Conservation (phyloP, 2,329 filamentous ascomycete genomes). For the Phoma herbarum region DNA sequence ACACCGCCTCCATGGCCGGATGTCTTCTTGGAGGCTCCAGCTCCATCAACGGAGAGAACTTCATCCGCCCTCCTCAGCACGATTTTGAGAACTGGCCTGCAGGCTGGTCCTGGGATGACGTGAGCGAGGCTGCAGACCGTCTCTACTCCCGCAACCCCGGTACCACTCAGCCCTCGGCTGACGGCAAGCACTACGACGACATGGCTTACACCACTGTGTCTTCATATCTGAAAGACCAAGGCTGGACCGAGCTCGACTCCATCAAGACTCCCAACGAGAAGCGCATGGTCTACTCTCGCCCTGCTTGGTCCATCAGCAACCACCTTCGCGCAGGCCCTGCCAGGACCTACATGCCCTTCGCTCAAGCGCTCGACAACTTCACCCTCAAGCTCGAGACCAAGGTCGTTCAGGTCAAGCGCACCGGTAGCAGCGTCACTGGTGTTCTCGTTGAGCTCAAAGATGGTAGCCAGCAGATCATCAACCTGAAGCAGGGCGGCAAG, state of each 20-base stretch:
- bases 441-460: constrained; percentile 45
- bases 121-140: constrained; percentile 28
- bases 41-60: constrained; percentile 64
- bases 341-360: constrained; percentile 33
- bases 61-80: constrained; percentile 59
- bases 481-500: constrained; percentile 60
- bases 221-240: constrained; percentile 26
- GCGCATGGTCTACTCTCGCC: constrained; percentile 29
- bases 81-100: constrained; percentile 32
- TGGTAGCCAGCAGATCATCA: constrained; percentile 70
- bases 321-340: constrained; percentile 33
- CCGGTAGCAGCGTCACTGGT: constrained; percentile 29
- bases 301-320: constrained; percentile 26
- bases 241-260: constrained; percentile 30
- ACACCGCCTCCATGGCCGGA: constrained; percentile 22
- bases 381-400: constrained; percentile 35
- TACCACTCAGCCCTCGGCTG: constrained; percentile 30
- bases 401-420: constrained; percentile 33
- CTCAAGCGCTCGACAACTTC: constrained; percentile 31
- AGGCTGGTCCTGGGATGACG: constrained; percentile 34
- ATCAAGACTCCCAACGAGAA: constrained; percentile 34
- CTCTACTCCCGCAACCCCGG: constrained; percentile 37
- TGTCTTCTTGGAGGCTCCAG: constrained; percentile 45
- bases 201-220: constrained; percentile 31
- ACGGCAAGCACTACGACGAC: constrained; percentile 35